A percentile compares a stretch with the other conserved stretches of the same genome.
Conservation (phyloP, 805 yeast species). For the Wickerhamomyces subpelliculosus region DNA sequence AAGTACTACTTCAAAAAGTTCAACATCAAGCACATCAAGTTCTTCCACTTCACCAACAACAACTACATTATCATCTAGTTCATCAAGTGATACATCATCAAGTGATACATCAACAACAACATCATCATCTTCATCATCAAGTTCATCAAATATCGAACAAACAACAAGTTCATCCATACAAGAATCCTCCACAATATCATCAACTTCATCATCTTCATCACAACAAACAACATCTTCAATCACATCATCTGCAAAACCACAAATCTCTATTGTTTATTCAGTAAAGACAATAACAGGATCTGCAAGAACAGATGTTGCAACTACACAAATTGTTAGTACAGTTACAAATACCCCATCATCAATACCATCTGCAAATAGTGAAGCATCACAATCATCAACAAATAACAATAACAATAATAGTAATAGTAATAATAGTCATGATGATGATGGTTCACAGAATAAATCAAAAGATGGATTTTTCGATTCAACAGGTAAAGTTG, state of each 20-base stretch:
- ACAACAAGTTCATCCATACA: no score
- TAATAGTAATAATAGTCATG: not conserved
- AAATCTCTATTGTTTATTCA: conserved; percentile 28
- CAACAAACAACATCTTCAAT: conserved; percentile 20
- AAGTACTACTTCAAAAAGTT: not conserved
- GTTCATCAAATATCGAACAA: not conserved
- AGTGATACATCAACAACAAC: not conserved
- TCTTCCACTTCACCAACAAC: not conserved
- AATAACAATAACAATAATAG: conserved; percentile 6
- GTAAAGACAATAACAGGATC: conserved; percentile 29
- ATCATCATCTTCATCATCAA: conserved; percentile 1
- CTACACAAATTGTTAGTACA: conserved; percentile 21
- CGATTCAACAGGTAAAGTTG: conserved; percentile 63
- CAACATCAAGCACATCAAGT: not conserved
- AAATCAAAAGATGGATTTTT: conserved; percentile 39
- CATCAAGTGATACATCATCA: not conserved
- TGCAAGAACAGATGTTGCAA: conserved; percentile 19
- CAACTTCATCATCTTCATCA: conserved; percentile 3
- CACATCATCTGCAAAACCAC: conserved; percentile 10
- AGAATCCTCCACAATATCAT: conserved; percentile 8
- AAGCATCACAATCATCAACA: conserved; percentile 10
- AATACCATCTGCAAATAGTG: conserved; percentile 8
- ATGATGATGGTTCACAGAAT: conserved; percentile 10
- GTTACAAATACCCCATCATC: conserved; percentile 16
- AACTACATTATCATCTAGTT: not conserved